Evolutionary conservation across 495 filamentous ascomycete genomes (phyloP), one percentile per base, ranked within the genome.

Genomic region (Penicillium arizonense): DNA sequence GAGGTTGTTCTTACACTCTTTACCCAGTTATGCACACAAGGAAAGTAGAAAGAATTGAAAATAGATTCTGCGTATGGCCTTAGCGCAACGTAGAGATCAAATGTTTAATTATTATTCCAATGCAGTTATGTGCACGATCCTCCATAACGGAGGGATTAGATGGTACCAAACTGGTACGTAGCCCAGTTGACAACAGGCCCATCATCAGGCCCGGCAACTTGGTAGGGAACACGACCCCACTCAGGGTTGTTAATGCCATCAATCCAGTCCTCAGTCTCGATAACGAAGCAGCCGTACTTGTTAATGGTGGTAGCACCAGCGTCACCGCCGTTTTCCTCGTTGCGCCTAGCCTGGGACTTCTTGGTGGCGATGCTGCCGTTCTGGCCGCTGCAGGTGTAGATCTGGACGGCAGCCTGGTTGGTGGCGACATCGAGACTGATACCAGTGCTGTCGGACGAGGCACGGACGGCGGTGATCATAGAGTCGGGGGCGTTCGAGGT

Each of bases 211-310:
- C 72, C 74, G 60, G 73, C 86, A 61, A 89, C 76, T 69, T 87
- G 83, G 70, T 80, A 65, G 2, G 58, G 44, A 21, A 69, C 55
- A 52, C 87, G 79, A 11, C 82, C 84, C 89, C 89, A 93, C 65
- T 88, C 74, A 7, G 88, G 88, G 50, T 91, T 74, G 67, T 91
- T 91, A 70, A 93, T 89, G 20, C 74, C 87, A 61, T 90, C 88
- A 60, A 93, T 91, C 82, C 84, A 93, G 34, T 70, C 76, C 59
- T 81, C 77, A 5, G 75, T 69, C 62, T 82, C 77, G 57, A 91
- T 76, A 23, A 90, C 87, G 43, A 90, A 43, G 62, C 87, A 93
- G 23, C 87, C 87, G 62, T 86, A 86, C 70, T 89, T 71, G 44
- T 84, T 69, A 33, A 81, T 63, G 39, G 56, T 67, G 6, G 64